Conservation (phyloP, 441 rosid species). For the Populus tomentosa region DNA sequence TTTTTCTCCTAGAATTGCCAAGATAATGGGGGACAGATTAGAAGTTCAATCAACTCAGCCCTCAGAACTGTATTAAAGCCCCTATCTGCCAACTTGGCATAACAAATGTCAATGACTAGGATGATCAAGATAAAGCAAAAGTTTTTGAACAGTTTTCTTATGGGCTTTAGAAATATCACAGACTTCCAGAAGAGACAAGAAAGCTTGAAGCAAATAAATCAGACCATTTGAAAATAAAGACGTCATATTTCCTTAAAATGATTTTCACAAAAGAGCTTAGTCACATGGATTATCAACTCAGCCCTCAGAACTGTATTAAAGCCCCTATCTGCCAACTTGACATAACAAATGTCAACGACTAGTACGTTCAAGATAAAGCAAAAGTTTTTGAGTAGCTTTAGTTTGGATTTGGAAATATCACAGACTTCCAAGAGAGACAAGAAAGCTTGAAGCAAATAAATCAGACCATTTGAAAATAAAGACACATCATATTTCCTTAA, state of each 20-base stretch:
- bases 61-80: background rate
- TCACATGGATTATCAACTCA: background rate
- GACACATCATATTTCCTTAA: background rate
- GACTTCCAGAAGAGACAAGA: background rate
- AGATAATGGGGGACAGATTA: background rate
- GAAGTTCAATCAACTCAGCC: background rate
- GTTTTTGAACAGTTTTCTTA: background rate
- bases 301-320: background rate
- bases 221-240: background rate
- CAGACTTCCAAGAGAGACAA: background rate
- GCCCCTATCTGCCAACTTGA: background rate
- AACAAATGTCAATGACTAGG: background rate
- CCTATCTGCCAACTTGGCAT: background rate
- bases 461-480: background rate
- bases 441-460: background rate
- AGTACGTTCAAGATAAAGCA: background rate
- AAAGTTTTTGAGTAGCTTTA: background rate
- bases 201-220: background rate
- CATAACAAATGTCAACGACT: background rate
- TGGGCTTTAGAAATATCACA: background rate
- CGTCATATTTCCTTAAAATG: background rate
- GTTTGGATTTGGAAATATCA: background rate
- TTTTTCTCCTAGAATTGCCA: background rate
- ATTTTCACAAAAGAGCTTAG: background rate
- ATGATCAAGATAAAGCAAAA: background rate